These are phyloP conservation scores for Dunaliella primolecta DNA, from an alignment of 139 green algal species.

Conservation along the genomic window DNA sequence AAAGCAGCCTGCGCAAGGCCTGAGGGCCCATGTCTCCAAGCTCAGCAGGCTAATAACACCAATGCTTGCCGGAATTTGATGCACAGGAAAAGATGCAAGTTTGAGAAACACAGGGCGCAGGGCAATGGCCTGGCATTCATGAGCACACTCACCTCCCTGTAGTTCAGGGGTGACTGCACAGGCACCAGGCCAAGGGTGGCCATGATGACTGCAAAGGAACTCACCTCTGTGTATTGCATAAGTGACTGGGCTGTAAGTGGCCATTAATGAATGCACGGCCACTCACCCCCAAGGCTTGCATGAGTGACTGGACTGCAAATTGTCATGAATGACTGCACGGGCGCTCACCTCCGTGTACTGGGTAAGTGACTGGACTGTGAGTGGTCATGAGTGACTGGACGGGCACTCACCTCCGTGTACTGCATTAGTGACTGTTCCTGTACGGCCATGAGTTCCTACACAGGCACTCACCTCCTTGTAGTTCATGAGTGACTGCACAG, in stretches of 20 bases:
- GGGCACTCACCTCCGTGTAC: background rate
- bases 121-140: too few species aligned
- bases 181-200: conserved; percentile 39
- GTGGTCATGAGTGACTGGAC: too few species aligned
- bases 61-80: background rate
- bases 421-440: too few species aligned
- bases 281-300: too few species aligned
- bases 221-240: too few species aligned
- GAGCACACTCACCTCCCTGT: background rate
- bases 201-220: too few species aligned
- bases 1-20: background rate
- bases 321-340: too few species aligned
- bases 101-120: background rate
- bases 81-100: background rate
- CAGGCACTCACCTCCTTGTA: background rate
- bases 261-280: too few species aligned
- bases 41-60: background rate
- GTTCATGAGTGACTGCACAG: conserved; percentile 1
- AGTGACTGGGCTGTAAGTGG: too few species aligned
- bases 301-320: too few species aligned
- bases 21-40: background rate
- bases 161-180: background rate
- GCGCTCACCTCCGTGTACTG: background rate
- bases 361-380: too few species aligned
- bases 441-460: background rate